These are phyloP conservation scores for Achaetomiella virescens DNA, from an alignment of 495 filamentous ascomycete species.

Conservation along the genomic window DNA sequence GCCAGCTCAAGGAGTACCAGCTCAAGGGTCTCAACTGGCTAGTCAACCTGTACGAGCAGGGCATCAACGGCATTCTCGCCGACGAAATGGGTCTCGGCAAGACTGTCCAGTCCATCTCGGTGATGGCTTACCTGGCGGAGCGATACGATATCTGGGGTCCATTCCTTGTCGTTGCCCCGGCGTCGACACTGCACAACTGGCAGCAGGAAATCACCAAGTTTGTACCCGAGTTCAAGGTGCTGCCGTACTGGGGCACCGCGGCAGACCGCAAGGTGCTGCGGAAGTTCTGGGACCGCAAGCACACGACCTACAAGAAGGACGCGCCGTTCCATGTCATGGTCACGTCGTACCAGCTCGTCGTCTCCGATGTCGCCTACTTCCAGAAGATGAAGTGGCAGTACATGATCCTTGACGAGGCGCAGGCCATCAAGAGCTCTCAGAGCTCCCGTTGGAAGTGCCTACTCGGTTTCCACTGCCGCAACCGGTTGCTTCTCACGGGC, in stretches of 20 bases:
- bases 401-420: slow-evolving; percentile 98
- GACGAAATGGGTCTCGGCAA: slow-evolving; percentile 99
- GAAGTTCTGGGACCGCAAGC: slow-evolving; percentile 98
- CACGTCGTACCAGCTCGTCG: slow-evolving; percentile 95
- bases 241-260: slow-evolving; percentile 95
- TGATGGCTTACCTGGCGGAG: slow-evolving; percentile 98
- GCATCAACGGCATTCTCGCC: slow-evolving; percentile 97
- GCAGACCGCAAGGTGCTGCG: slow-evolving; percentile 92
- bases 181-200: slow-evolving; percentile 98
- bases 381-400: slow-evolving; percentile 99
- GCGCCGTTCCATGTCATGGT: slow-evolving; percentile 92
- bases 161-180: slow-evolving; percentile 93
- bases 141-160: slow-evolving; percentile 97
- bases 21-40: slow-evolving; percentile 98
- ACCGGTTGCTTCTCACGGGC: slow-evolving; percentile 88
- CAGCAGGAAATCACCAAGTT: slow-evolving; percentile 95
- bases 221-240: slow-evolving; percentile 85
- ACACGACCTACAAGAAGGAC: slow-evolving; percentile 88
- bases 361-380: slow-evolving; percentile 92
- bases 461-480: slow-evolving; percentile 90
- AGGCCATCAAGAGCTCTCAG: slow-evolving; percentile 96
- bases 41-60: slow-evolving; percentile 97
- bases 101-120: slow-evolving; percentile 96
- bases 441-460: slow-evolving; percentile 96
- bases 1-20: slow-evolving; percentile 96